phyloP scores from a whole-genome alignment of 495 filamentous ascomycete species.

The Annulohypoxylon stygium region DNA sequence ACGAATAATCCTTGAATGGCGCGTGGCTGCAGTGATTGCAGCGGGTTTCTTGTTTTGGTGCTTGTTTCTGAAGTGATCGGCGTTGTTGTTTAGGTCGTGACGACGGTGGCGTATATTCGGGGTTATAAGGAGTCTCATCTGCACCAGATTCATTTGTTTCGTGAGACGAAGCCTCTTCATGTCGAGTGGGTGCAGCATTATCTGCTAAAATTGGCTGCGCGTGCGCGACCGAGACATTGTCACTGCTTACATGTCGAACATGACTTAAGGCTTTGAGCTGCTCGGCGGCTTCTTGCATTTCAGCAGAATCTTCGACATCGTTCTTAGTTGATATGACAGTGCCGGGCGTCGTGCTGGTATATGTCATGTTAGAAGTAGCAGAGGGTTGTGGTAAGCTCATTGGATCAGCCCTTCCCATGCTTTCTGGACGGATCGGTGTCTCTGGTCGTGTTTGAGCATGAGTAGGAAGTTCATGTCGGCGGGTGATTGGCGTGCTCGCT shows the following conservation, averaged over 20 bases:
- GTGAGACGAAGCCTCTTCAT: slow-evolving; percentile 59
- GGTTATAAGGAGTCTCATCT: slow-evolving; percentile 56
- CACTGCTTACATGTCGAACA: slow-evolving; percentile 63
- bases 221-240: slow-evolving; percentile 48
- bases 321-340: slow-evolving; percentile 55
- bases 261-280: slow-evolving; percentile 71
- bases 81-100: slow-evolving; percentile 58
- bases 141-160: slow-evolving; percentile 56
- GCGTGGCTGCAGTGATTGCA: slow-evolving; percentile 68
- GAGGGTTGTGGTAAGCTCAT: slow-evolving; percentile 40
- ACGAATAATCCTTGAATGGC: slow-evolving; percentile 70
- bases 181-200: slow-evolving; percentile 35
- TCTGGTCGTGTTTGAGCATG: slow-evolving; percentile 51
- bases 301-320: slow-evolving; percentile 68
- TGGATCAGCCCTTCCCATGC: slow-evolving; percentile 42
- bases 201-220: slow-evolving; percentile 37
- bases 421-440: slow-evolving; percentile 51
- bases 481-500: slow-evolving; percentile 48
- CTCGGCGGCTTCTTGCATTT: slow-evolving; percentile 71
- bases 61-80: slow-evolving; percentile 64
- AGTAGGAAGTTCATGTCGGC: slow-evolving; percentile 45
- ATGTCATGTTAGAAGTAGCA: slow-evolving; percentile 34
- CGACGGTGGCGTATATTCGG: slow-evolving; percentile 59
- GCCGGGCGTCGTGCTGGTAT: slow-evolving; percentile 40
- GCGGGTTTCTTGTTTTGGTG: slow-evolving; percentile 66